Evolutionary conservation across 345 rosid genomes (phyloP).

Genomic region (Draba incana): DNA sequence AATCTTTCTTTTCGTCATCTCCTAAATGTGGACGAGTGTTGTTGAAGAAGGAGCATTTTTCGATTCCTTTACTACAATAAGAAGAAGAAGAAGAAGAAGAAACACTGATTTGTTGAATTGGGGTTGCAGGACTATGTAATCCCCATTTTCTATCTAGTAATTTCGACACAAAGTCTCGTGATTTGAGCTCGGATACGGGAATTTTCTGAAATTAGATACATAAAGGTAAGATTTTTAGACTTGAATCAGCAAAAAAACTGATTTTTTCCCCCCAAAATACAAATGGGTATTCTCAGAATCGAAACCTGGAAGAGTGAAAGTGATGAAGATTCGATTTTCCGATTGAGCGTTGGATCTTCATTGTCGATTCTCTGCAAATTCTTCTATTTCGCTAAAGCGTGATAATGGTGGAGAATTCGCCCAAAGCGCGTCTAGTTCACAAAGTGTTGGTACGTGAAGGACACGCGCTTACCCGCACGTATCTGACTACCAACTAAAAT

Average conservation of each 20-base stretch:
- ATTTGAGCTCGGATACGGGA: constrained; percentile 38
- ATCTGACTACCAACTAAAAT: too few relatives aligned
- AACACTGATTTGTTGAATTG: constrained; percentile 56
- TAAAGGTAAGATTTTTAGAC: background rate
- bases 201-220: constrained; percentile 38
- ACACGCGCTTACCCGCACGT: constrained; percentile 1
- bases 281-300: constrained; percentile 22
- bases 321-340: constrained; percentile 30
- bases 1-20: constrained; percentile 36
- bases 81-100: constrained; percentile 34
- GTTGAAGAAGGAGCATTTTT: constrained; percentile 44
- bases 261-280: background rate
- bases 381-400: background rate
- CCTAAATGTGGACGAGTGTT: constrained; percentile 51
- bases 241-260: background rate
- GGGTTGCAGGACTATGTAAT: constrained; percentile 58
- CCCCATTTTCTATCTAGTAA: constrained; percentile 78
- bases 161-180: constrained; percentile 45
- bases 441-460: background rate
- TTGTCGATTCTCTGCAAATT: constrained; percentile 22
- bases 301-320: constrained; percentile 39
- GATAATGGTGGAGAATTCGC: too few relatives aligned
- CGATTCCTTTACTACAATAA: constrained; percentile 27
- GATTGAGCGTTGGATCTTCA: constrained; percentile 41
- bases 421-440: constrained; percentile 25